Evolutionary conservation across 1,284 basidiomycete species (phyloP).

Genomic region (Austroboletus niveus): DNA sequence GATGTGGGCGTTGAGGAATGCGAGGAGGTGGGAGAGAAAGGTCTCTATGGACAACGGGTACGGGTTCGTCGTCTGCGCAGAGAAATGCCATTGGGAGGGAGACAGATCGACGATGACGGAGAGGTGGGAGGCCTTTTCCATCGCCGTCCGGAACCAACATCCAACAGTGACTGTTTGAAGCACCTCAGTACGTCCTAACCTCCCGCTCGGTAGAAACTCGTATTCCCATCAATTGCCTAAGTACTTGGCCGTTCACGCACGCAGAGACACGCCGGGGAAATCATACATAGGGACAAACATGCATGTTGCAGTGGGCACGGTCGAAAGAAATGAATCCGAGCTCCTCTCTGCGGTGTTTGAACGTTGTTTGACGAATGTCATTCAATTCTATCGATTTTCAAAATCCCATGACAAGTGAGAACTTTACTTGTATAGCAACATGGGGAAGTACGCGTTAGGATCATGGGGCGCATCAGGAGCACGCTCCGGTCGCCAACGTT

Average conservation of each 20-base stretch:
- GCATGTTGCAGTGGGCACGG: too few relatives aligned
- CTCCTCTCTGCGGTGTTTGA: background rate
- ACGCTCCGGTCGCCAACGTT: constrained; percentile 68
- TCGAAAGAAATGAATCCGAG: background rate
- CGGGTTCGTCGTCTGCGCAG: constrained; percentile 45
- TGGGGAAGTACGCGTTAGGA: constrained; percentile 79
- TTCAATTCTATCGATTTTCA: constrained; percentile 11
- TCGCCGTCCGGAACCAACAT: constrained; percentile 15
- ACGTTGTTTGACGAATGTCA: background rate
- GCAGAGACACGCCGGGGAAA: too few relatives aligned
- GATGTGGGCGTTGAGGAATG: constrained; percentile 91
- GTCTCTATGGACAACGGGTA: constrained; percentile 58
- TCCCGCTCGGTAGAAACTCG: too few relatives aligned
- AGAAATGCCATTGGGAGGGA: constrained; percentile 77
- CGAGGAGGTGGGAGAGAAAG: constrained; percentile 80
- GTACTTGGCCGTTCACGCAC: too few relatives aligned
- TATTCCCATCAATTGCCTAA: too few relatives aligned
- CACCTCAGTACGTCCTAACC: too few relatives aligned
- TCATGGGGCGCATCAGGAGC: constrained; percentile 76
- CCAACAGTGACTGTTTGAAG: too few relatives aligned
- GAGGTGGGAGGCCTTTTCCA: constrained; percentile 66
- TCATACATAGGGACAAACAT: too few relatives aligned
- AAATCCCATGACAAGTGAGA: background rate
- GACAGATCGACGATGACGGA: constrained; percentile 83
- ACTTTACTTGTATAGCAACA: constrained; percentile 74